Conservation (phyloP, 1,284 basidiomycete species). For the Coriolopsis trogii region DNA sequence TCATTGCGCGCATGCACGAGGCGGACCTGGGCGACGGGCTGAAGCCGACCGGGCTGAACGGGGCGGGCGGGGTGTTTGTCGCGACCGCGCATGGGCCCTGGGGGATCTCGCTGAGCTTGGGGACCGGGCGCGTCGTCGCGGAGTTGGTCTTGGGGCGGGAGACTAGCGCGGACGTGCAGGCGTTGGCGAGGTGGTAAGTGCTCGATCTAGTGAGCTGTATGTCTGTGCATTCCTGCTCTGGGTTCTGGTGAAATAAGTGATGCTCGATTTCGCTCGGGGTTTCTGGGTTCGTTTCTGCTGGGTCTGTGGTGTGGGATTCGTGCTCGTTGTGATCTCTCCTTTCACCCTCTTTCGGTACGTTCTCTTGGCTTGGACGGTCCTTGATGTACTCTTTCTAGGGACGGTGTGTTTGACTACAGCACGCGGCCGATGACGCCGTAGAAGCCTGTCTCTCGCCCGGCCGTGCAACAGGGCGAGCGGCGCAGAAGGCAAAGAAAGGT, state of each 20-base stretch:
- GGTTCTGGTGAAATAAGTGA: too few species aligned
- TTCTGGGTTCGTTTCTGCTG: too few species aligned
- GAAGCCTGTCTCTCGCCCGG: background rate
- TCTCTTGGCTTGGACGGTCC: background rate
- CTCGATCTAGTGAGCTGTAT: conserved; percentile 5
- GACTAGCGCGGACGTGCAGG: conserved; percentile 35
- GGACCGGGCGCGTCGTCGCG: conserved; percentile 37
- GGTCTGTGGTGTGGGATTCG: too few species aligned
- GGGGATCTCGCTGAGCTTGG: conserved; percentile 41
- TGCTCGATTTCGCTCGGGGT: background rate
- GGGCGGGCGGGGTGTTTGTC: conserved; percentile 33
- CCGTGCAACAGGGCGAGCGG: too few species aligned
- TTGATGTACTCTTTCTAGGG: conserved; percentile 17
- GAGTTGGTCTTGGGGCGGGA: conserved; percentile 37
- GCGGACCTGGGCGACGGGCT: conserved; percentile 31
- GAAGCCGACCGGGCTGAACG: conserved; percentile 19
- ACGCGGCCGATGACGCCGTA: conserved; percentile 4
- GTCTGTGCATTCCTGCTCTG: too few species aligned
- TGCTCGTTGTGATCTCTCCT: background rate
- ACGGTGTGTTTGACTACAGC: conserved; percentile 18
- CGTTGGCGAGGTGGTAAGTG: conserved; percentile 32
- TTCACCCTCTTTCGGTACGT: background rate
- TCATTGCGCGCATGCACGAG: conserved; percentile 34
- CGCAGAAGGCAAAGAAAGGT: too few species aligned
- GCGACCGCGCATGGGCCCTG: conserved; percentile 42